Conservation (phyloP, 2,329 filamentous ascomycete species). For the Colletotrichum tropicicola region DNA sequence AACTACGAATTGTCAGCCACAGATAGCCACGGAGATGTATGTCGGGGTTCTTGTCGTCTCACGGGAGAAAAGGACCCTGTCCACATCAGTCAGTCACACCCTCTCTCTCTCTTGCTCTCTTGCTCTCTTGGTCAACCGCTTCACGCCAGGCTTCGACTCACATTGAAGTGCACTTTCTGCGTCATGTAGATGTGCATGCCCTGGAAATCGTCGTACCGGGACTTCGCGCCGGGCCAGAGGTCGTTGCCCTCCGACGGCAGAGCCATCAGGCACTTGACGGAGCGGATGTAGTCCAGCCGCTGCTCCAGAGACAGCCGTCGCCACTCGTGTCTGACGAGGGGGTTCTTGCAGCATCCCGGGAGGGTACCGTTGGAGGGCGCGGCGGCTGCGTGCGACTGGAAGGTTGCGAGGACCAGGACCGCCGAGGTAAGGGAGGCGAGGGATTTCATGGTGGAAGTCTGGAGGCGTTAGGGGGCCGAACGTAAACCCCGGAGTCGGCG, state of each 20-base stretch:
- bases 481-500: neutral
- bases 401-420: neutral
- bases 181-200: slow-evolving; percentile 36
- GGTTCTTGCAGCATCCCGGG: neutral
- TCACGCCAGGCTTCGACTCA: neutral
- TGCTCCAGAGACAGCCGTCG: slow-evolving; percentile 9
- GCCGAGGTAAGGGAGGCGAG: neutral
- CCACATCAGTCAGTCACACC: neutral
- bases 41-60: neutral
- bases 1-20: neutral
- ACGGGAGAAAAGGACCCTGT: neutral
- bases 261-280: slow-evolving; percentile 21
- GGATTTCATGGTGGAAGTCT: neutral
- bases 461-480: neutral
- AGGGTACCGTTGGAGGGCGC: neutral
- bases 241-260: neutral
- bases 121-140: too few relatives aligned
- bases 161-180: slow-evolving; percentile 32
- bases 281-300: slow-evolving; percentile 15
- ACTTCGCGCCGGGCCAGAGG: slow-evolving; percentile 29
- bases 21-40: neutral
- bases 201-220: slow-evolving; percentile 37
- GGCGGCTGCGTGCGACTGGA: neutral
- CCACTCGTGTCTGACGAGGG: neutral
- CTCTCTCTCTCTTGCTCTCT: neutral